Base-by-base conservation (phyloP, 805 yeast genomes). In the Dipodascopsis tothii region DNA sequence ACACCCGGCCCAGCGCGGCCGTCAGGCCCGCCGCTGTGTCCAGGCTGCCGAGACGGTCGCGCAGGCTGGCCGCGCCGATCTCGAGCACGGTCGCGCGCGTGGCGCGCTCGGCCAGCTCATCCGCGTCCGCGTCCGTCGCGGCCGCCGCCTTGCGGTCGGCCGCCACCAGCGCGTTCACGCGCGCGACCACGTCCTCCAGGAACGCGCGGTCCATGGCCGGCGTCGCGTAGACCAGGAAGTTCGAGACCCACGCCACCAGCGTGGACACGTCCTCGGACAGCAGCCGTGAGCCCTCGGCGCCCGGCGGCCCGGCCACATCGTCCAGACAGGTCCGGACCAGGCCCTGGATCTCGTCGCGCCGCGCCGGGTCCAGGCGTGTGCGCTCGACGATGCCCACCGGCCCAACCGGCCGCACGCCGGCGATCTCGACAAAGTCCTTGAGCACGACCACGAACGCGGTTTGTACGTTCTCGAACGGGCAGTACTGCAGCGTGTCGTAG, bases 381-480 rank as follows among this genome's bases (percentile, higher is more conserved):
- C 32, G 17, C 30, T 9, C 30, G 14, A 14, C 14, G 9, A 25
- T 25, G 9, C 14, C 14, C 9, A 14, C 14, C 17, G 41, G 28
- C 6, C 35, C 18, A n/a, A n/a, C n/a, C n/a, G n/a, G n/a, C n/a
- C n/a, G n/a, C n/a, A n/a, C n/a, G 16, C 33, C 37, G 2, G 33
- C 22, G 7, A 32, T 22, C 6, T 35, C 22, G 23, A 49, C 14
- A 40, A 86, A 67, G 53, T 80, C 85, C 59, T 81, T 85, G 56
- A 86, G 70, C 20, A 85, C 77, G 3, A 80, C 76, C 16, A 85
- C 72, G 30, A 78, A 63, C 2, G 77, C 77, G 20, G 80, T 69
- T 53, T 78, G 77, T 19, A 76, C 74, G 33, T 73, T 72, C 33
- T 71, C 77, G 56, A 71, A 76, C 1, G 92, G 88, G 56, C 90